Conservation (phyloP, 176 grass and related monocot species). For the Aegilops longissima region DNA sequence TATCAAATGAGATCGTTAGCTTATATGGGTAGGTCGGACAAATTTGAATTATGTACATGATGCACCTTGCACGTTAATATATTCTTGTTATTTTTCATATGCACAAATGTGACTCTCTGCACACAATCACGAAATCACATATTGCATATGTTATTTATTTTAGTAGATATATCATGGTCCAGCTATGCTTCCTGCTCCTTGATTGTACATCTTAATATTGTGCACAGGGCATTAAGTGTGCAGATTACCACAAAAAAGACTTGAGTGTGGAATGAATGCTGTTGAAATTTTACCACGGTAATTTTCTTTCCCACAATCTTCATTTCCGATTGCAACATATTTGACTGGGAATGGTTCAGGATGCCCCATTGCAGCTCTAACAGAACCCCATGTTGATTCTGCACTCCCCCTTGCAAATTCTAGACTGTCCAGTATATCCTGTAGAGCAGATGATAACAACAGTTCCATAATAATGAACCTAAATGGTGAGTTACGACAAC, state of each 20-base stretch:
- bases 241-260: not conserved
- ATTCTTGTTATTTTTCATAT: not conserved
- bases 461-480: not conserved
- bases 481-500: not conserved
- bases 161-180: not conserved
- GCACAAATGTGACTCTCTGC: not conserved
- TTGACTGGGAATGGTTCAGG: constrained; percentile 86
- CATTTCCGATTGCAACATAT: constrained; percentile 91
- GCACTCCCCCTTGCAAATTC: constrained; percentile 88
- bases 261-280: not conserved
- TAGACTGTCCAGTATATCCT: constrained; percentile 88
- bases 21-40: not conserved
- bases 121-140: not conserved
- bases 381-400: constrained; percentile 84
- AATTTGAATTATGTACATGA: not conserved
- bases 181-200: not conserved
- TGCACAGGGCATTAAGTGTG: not conserved
- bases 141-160: not conserved
- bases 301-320: constrained; percentile 76
- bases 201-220: not conserved
- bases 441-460: not conserved
- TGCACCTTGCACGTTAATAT: not conserved
- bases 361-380: constrained; percentile 91
- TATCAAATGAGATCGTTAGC: not conserved
- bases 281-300: constrained; percentile 52